Base-by-base conservation (phyloP, 2,329 filamentous ascomycete genomes). In the Dothideomycetes sp. region DNA sequence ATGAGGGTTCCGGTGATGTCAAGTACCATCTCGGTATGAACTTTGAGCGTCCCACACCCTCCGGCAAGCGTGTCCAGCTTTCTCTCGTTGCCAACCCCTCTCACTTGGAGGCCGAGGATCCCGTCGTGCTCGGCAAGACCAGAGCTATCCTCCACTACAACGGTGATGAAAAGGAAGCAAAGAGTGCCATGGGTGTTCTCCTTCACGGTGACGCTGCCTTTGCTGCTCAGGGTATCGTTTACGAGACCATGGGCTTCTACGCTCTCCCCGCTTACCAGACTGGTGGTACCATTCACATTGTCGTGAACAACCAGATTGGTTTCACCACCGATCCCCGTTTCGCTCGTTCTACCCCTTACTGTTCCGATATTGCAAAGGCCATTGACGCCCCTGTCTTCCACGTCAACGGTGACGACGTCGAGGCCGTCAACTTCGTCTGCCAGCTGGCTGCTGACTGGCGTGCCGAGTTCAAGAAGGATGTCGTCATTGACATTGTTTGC, bases 21-120 rank as follows among this genome's bases (percentile, higher is more conserved):
- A 98, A 98, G 68, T 98, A 98, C 70, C 91, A 98, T 70, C 72
- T 98, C 56, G 91, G 91, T 59, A 98, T 98, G 91, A 98, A 98
- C 73, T 98, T 98, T 52, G 91, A 98, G 71, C 86, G 91, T 47
- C 91, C 91, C 40, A 98, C 91, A 8, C 91, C 91, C 43, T 96
- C 89, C 32, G 91, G 91, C 54, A 96, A 96, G 77, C 91, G 91
- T 48, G 91, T 98, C n/a, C 91, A 98, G 70, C 79, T 98, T 40
- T 98, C 91, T 46, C 78, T 98, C 37, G 91, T 98, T 45, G 91
- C 91, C 67, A 98, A 98, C 65, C 91, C 91, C 30, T 98, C 91
- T 41, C 91, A 98, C 73, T 70, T 98, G 57, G 91, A 98, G 68
- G 91, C 91, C 36, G 91, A 98, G 65, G 91, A 98, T 61, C 91